These are phyloP conservation scores for Diaporthe sp. DNA, from an alignment of 2,329 filamentous ascomycete species.

Conservation along the genomic window DNA sequence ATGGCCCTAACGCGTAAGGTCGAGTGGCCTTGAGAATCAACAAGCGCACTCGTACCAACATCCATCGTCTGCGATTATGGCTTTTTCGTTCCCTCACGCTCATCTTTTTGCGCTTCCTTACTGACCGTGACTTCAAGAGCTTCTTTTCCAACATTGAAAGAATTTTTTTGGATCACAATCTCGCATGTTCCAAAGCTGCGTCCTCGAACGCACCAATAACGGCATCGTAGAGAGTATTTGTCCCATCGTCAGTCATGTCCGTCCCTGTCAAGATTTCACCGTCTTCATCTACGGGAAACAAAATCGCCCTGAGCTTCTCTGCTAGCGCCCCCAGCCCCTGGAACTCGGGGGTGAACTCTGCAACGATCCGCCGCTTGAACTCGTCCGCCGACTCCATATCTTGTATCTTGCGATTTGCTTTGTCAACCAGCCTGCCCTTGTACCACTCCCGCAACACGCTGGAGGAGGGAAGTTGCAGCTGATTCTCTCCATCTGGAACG, in stretches of 20 bases:
- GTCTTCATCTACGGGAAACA: background rate
- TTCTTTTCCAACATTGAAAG: background rate
- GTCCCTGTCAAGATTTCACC: background rate
- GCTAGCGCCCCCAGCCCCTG: background rate
- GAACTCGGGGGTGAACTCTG: constrained; percentile 4
- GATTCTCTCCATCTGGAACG: background rate
- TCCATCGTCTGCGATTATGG: background rate
- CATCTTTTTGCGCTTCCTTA: background rate
- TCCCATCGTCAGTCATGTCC: background rate
- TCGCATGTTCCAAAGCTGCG: constrained; percentile 4
- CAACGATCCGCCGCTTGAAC: background rate
- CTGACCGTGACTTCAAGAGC: background rate
- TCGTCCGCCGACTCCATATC: background rate
- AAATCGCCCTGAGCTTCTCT: background rate
- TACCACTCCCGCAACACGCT: constrained; percentile 7
- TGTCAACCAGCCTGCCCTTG: background rate
- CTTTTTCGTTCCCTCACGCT: background rate
- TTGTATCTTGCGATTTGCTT: background rate
- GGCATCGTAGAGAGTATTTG: constrained; percentile 1
- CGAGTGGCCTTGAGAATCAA: no score
- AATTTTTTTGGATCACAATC: background rate
- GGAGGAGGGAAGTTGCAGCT: background rate
- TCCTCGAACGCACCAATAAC: constrained; percentile 4
- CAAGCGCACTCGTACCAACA: background rate
- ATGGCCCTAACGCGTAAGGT: no score